Percentiles rank a stretch among this genome's conserved stretches.
Evolutionary conservation across 176 grass and related monocot genomes (phyloP).

Genomic region (Zoysia japonica): DNA sequence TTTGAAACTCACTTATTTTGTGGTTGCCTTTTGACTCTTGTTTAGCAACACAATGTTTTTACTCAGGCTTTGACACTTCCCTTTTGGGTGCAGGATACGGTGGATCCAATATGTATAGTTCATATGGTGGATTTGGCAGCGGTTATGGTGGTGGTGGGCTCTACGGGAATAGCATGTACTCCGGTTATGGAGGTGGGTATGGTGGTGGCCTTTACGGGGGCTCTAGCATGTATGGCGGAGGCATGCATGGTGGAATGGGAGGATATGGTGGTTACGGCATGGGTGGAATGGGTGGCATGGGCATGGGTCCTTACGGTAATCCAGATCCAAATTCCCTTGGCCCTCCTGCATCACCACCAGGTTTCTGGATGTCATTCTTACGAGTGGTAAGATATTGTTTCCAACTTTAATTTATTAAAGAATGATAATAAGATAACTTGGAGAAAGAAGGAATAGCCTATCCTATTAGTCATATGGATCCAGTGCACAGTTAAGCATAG

Average conservation of each 20-base stretch:
- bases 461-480: neutral
- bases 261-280: conserved; percentile 62
- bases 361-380: conserved; percentile 87
- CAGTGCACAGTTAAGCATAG: neutral
- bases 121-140: conserved; percentile 47
- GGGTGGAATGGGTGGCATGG: conserved; percentile 63
- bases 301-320: conserved; percentile 79
- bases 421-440: neutral
- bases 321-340: conserved; percentile 73
- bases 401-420: neutral
- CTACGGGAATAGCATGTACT: conserved; percentile 75
- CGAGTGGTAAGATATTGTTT: conserved; percentile 60
- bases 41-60: neutral
- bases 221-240: conserved; percentile 72
- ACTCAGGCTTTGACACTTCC: neutral
- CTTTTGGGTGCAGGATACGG: conserved; percentile 56
- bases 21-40: neutral
- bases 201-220: conserved; percentile 51
- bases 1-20: neutral
- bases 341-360: conserved; percentile 67
- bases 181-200: conserved; percentile 57
- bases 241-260: conserved; percentile 76
- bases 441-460: neutral
- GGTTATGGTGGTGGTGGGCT: conserved; percentile 57
- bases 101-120: conserved; percentile 64